phyloP scores from a whole-genome alignment of 2,329 filamentous ascomycete species.

The Fusarium caatingaense region DNA sequence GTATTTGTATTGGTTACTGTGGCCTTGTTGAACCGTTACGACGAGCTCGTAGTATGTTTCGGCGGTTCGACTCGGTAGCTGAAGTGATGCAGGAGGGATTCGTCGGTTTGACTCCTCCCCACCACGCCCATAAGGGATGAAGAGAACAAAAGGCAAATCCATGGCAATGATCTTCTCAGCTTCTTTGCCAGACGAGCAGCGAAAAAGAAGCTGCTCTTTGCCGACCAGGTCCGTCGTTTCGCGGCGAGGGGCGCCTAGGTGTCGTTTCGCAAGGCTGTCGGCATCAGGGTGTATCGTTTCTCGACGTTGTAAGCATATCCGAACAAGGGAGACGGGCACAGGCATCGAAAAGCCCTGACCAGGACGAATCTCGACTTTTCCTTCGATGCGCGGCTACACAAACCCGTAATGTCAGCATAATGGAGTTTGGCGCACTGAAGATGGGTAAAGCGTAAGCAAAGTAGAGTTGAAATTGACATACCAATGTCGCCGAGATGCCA shows the following conservation, averaged over 20 bases:
- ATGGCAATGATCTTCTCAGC: slow-evolving; percentile 91
- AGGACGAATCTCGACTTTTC: slow-evolving; percentile 95
- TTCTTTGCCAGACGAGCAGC: slow-evolving; percentile 85
- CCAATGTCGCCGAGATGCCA: slow-evolving; percentile 95
- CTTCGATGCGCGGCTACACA: slow-evolving; percentile 89
- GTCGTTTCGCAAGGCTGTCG: slow-evolving; percentile 92
- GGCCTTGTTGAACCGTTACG: slow-evolving; percentile 93
- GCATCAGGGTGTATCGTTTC: slow-evolving; percentile 97
- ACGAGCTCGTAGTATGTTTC: slow-evolving; percentile 98
- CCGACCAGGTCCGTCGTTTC: slow-evolving; percentile 94
- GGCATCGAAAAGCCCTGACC: slow-evolving; percentile 86
- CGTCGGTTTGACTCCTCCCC: slow-evolving; percentile 90
- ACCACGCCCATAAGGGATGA: slow-evolving; percentile 93
- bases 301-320: slow-evolving; percentile 90
- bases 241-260: slow-evolving; percentile 87
- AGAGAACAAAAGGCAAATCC: slow-evolving; percentile 97
- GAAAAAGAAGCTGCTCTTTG: slow-evolving; percentile 92
- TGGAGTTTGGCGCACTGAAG: slow-evolving; percentile 20
- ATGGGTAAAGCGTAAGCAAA: slow-evolving; percentile 26
- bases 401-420: slow-evolving; percentile 34
- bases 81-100: slow-evolving; percentile 91
- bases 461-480: slow-evolving; percentile 62
- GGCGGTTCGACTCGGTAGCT: slow-evolving; percentile 90
- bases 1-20: slow-evolving; percentile 88
- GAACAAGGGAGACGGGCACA: slow-evolving; percentile 90